phyloP scores from a whole-genome alignment of 2,329 filamentous ascomycete genomes.

The Aureobasidium mangrovei region DNA sequence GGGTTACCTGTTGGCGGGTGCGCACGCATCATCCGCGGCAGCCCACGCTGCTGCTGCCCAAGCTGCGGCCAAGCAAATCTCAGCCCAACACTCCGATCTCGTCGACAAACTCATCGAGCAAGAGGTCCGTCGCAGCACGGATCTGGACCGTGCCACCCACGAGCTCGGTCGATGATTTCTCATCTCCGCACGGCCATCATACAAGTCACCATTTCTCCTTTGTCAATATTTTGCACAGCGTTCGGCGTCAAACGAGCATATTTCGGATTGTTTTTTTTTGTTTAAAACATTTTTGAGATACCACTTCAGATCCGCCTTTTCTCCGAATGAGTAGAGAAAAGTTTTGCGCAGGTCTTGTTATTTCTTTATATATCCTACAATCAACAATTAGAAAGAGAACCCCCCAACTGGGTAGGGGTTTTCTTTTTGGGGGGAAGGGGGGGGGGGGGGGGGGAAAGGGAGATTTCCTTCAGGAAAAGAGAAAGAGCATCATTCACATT shows the following conservation, averaged over 20 bases:
- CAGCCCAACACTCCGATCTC: conserved; percentile 27
- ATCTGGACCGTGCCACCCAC: background rate
- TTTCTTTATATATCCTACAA: too few relatives aligned
- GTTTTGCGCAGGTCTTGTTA: background rate
- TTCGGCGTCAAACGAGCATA: background rate
- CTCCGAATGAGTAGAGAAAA: conserved; percentile 4
- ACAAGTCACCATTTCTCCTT: background rate
- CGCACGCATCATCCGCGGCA: conserved; percentile 20
- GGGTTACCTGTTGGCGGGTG: conserved; percentile 40
- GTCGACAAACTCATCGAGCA: conserved; percentile 41
- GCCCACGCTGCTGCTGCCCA: conserved; percentile 13
- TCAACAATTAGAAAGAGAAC: too few relatives aligned
- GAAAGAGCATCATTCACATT: too few relatives aligned
- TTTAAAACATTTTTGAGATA: conserved; percentile 11
- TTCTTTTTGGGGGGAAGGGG: too few relatives aligned
- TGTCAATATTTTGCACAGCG: conserved; percentile 3
- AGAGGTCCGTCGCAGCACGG: conserved; percentile 29
- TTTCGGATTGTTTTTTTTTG: background rate
- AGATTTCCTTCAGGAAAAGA: too few relatives aligned
- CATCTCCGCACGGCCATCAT: background rate
- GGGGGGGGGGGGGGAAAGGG: too few relatives aligned
- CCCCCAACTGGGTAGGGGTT: too few relatives aligned
- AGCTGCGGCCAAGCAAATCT: conserved; percentile 1
- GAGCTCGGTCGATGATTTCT: background rate
- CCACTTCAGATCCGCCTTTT: conserved; percentile 10